Evolutionary conservation across 176 grass and related monocot genomes (phyloP).

Genomic region (Ananas comosus): DNA sequence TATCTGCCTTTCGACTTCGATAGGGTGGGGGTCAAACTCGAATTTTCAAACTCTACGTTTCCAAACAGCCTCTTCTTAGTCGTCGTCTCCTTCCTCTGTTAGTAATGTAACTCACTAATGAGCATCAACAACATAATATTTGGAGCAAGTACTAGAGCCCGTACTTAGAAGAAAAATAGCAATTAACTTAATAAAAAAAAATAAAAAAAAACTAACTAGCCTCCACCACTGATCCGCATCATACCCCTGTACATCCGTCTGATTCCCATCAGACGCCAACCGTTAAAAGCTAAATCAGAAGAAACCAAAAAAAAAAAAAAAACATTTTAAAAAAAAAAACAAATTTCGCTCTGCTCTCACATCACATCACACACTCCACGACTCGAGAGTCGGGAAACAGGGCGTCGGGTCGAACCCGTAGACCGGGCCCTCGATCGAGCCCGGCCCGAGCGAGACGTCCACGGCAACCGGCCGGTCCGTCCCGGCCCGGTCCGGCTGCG

Average conservation of each 20-base stretch:
- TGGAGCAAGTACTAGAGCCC: no score
- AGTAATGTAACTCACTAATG: no score
- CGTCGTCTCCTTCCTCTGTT: no score
- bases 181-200: background rate
- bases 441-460: background rate
- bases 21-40: no score
- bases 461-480: background rate
- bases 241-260: background rate
- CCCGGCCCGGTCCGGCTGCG: background rate
- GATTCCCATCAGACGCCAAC: background rate
- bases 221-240: background rate
- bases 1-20: no score
- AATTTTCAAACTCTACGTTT: no score
- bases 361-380: constrained; percentile 53
- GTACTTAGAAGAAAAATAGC: no score
- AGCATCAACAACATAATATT: no score
- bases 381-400: constrained; percentile 53
- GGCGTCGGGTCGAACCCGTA: constrained; percentile 14
- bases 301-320: background rate
- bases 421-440: background rate
- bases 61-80: no score
- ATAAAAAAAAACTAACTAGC: background rate
- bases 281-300: background rate
- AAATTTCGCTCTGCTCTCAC: background rate
- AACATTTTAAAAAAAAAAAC: no score